phyloP scores from a whole-genome alignment of 139 green algal species.

The Volvox africanus region DNA sequence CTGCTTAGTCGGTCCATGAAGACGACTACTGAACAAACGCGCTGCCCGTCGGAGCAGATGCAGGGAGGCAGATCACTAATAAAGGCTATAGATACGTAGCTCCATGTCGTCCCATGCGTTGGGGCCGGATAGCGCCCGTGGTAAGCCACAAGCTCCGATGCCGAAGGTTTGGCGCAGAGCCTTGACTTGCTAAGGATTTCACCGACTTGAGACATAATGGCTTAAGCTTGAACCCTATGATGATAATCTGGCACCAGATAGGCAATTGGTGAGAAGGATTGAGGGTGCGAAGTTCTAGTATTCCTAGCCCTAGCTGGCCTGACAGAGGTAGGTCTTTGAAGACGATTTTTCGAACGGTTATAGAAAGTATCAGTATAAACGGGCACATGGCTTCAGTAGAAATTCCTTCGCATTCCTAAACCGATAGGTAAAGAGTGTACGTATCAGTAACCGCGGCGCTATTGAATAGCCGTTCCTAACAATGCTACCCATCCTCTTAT shows the following conservation, averaged over 20 bases:
- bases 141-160: neutral
- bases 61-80: neutral
- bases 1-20: neutral
- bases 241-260: neutral
- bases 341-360: neutral
- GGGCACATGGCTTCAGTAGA: no score
- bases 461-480: neutral
- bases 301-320: neutral
- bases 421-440: no score
- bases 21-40: neutral
- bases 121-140: neutral
- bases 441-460: no score
- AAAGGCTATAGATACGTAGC: neutral
- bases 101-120: neutral
- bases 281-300: neutral
- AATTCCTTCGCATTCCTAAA: no score
- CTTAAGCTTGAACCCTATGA: neutral
- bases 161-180: neutral
- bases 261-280: neutral
- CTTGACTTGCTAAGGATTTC: neutral
- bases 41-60: neutral
- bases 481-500: neutral
- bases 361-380: no score
- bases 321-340: neutral
- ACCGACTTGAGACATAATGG: neutral